Base-by-base conservation (phyloP, 208 protist genomes). In the Tritrichomonas foetus region DNA sequence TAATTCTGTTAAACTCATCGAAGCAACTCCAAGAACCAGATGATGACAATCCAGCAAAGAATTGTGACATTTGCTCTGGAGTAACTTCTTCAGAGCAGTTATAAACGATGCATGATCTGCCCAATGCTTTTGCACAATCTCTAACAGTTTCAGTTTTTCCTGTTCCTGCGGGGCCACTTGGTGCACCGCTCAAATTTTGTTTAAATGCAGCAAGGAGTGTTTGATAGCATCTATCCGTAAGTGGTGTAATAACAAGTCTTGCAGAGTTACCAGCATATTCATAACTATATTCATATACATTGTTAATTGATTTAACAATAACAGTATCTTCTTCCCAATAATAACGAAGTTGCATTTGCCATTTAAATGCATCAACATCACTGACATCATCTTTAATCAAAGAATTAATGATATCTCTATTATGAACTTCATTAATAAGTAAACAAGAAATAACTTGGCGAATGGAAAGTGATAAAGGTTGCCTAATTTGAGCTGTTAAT, bases 11-110 rank as follows among this genome's bases (percentile, higher is more conserved):
- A 93, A 97, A 97, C 93, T 97, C 96, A 93, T 97, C 96, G 74
- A 97, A 97, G 92, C 96, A 97, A n/a, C 93, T 96, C 94, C 95
- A 96, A 22, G 96, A 94, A 69, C 96, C 96, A n/a, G 57, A 94
- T 33, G 57, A 64, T 16, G 95, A 92, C 20, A 95, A 75, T 39
- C 95, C 95, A n/a, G 89, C 94, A 93, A 96, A 95, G 57, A 96
- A 96, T 49, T 95, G 94, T 64, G 93, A 94, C 95, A 96, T 96
- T 61, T 94, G 55, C 27, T 72, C 50, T 36, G 55, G 95, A 93
- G 95, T 95, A 22, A 96, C 97, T 72, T 98, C 97, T 94, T 99
- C 98, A n/a, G 97, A 98, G 96, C 98, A 99, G 95, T 99, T 99
- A 96, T 99, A 99, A 61, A 99, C 98, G n/a, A 97, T 95, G 94